Conservation (phyloP, 345 rosid species). For the Salix dunnii region DNA sequence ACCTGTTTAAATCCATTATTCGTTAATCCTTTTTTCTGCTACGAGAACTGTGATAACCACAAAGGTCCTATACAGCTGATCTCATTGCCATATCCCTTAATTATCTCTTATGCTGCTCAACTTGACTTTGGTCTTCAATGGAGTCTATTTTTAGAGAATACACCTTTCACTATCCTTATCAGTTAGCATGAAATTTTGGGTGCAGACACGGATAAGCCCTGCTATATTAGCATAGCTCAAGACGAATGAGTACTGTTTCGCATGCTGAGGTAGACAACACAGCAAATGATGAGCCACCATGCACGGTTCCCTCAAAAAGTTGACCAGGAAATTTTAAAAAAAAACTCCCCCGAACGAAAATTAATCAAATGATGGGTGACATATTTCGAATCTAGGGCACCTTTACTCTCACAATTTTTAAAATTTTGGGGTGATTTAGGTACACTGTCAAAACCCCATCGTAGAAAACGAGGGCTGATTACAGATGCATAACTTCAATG, state of each 20-base stretch:
- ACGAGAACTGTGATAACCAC: neutral
- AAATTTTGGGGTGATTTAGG: neutral
- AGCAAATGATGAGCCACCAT: constrained; percentile 7
- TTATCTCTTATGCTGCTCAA: neutral
- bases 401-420: neutral
- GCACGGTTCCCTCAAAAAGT: neutral
- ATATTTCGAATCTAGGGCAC: constrained; percentile 11
- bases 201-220: neutral
- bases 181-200: neutral
- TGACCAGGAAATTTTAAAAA: neutral
- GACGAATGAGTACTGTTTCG: neutral
- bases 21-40: neutral
- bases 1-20: neutral
- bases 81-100: neutral
- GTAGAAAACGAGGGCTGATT: constrained; percentile 7
- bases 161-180: neutral
- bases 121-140: neutral
- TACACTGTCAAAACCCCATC: neutral
- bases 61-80: neutral
- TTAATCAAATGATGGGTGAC: constrained; percentile 7
- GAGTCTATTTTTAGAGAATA: neutral
- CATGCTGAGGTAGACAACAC: neutral
- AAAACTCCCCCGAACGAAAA: neutral
- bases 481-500: neutral
- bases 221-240: neutral